A percentile compares a stretch with the other conserved stretches of the same genome.
Evolutionary conservation across 768 basidiomycete species (phyloP).

Genomic region (Phlebiopsis gigantea): DNA sequence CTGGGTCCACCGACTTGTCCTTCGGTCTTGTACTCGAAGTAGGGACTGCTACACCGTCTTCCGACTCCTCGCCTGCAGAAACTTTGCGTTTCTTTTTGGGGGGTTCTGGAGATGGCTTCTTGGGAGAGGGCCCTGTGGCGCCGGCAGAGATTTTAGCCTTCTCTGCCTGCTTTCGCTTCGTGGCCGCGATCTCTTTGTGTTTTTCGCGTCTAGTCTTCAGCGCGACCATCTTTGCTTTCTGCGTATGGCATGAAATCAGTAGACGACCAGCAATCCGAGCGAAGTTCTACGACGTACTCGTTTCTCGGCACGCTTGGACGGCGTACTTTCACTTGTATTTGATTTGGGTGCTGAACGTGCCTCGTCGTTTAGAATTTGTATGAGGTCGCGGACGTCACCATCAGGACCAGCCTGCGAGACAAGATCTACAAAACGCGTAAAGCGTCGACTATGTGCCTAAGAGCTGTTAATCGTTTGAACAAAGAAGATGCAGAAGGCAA

Average conservation of each 20-base stretch:
- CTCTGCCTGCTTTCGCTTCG: conserved; percentile 20
- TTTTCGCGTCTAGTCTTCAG: conserved; percentile 44
- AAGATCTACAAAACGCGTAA: conserved; percentile 42
- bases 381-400: conserved; percentile 42
- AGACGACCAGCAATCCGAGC: neutral
- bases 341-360: conserved; percentile 2
- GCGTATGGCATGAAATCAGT: neutral
- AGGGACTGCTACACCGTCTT: neutral
- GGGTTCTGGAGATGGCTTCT: neutral
- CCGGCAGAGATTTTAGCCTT: conserved; percentile 6
- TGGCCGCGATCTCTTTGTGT: conserved; percentile 38
- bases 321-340: conserved; percentile 1
- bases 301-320: conserved; percentile 61
- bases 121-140: neutral
- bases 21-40: neutral
- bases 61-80: neutral
- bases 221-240: conserved; percentile 44
- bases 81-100: conserved; percentile 22
- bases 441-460: conserved; percentile 63
- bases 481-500: conserved; percentile 6
- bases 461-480: conserved; percentile 1
- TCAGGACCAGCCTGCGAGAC: conserved; percentile 35
- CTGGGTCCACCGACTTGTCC: neutral
- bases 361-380: conserved; percentile 20
- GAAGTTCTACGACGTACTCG: conserved; percentile 37